Conservation (phyloP, 441 rosid species). For the Macaranga tanarius region DNA sequence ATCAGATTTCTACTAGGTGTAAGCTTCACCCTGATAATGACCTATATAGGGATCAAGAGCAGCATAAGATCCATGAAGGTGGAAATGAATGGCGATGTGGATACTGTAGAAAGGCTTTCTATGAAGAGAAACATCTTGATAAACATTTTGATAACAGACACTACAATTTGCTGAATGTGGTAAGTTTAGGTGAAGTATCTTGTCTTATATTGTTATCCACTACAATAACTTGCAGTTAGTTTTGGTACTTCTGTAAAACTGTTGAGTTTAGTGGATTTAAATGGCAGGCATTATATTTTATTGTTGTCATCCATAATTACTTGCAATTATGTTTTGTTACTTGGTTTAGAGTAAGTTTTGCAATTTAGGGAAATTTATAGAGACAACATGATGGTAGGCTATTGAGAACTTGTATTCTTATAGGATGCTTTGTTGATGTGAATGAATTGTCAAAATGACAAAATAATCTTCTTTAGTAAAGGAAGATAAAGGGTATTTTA, state of each 20-base stretch:
- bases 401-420: background rate
- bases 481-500: background rate
- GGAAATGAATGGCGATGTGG: slow-evolving; percentile 85
- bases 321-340: background rate
- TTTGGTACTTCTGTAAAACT: background rate
- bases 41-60: slow-evolving; percentile 83
- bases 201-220: slow-evolving; percentile 14
- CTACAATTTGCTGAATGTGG: slow-evolving; percentile 66
- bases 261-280: background rate
- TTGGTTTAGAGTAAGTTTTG: background rate
- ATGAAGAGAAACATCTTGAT: slow-evolving; percentile 75
- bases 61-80: slow-evolving; percentile 71
- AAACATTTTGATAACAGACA: slow-evolving; percentile 81
- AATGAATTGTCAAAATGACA: background rate
- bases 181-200: slow-evolving; percentile 35
- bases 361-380: background rate
- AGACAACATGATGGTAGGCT: slow-evolving; percentile 3
- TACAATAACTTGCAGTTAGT: background rate
- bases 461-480: background rate
- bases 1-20: slow-evolving; percentile 55
- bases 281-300: slow-evolving; percentile 9
- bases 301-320: background rate
- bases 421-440: slow-evolving; percentile 1
- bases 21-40: slow-evolving; percentile 85
- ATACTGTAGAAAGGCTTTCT: slow-evolving; percentile 83